Base-by-base conservation (phyloP, 768 basidiomycete species). In the Cystoderma amianthinum region DNA sequence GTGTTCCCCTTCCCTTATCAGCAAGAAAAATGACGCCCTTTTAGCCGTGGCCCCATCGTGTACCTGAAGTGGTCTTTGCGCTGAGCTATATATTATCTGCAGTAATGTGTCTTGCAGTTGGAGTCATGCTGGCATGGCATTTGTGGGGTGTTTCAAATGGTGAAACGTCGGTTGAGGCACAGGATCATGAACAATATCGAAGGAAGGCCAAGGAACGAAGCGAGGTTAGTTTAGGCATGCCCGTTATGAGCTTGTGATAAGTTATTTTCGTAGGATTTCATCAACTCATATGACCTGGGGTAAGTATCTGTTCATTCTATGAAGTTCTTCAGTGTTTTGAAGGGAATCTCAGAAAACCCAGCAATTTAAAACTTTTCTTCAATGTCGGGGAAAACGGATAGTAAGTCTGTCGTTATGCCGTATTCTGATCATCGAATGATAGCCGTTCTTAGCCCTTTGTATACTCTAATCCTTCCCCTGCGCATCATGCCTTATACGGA, bases 271-370 rank as follows among this genome's bases (percentile, higher is more conserved):
- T 28, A 89, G 87, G 67, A 66, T 1, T 98, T 93, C 53, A 70
- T 90, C 9, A 97, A 97, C 53, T 91, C 86, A 2, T 99, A 92
- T 56, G 88, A 98, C 57, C 65, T 95, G 3, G 95, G 93, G 76
- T 83, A 55, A 32, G 71, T 54, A 19, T n/a, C 34, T 35, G 32
- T 21, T 18, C 4, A 11, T 39, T 18, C 18, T 2, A 10, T 24
- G 13, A 20, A 12, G 17, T 6, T 10, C 38, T 6, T 20, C 2
- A 19, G 30, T 21, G 36, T 32, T 21, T 9, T 37, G 39, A n/a
- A 36, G 6, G 3, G 15, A 12, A 28, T n/a, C 25, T 28, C 52
- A 77, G 77, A 18, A 71, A 67, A 53, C 61, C 65, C 38, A 71
- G 68, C 51, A 98, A 99, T 56, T 62, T 97, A 7, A 61, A 73